Conservation (phyloP, 768 basidiomycete genomes). For the Tremella fuciformis region DNA sequence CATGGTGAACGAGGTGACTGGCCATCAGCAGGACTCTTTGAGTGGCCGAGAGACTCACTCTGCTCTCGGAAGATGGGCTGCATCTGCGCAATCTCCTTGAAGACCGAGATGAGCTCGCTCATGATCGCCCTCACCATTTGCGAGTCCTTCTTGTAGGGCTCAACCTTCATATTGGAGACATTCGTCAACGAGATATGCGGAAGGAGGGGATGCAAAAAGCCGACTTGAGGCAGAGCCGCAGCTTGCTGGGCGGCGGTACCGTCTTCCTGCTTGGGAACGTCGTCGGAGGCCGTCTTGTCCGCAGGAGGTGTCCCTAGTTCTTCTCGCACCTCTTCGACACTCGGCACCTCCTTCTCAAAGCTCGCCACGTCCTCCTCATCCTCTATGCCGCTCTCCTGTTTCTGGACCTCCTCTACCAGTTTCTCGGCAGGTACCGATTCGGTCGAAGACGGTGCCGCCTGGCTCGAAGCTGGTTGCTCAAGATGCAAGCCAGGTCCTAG, state of each 20-base stretch:
- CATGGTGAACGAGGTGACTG: slow-evolving; percentile 85
- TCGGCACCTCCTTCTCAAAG: slow-evolving; percentile 51
- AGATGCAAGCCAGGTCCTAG: neutral
- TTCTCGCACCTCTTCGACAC: slow-evolving; percentile 53
- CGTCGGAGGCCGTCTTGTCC: slow-evolving; percentile 1
- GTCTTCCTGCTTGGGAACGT: neutral
- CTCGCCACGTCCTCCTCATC: slow-evolving; percentile 48
- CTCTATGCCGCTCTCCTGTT: slow-evolving; percentile 26
- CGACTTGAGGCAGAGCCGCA: slow-evolving; percentile 25
- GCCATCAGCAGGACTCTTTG: slow-evolving; percentile 8
- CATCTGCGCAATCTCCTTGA: slow-evolving; percentile 96
- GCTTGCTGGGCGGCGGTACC: neutral
- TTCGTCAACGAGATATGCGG: slow-evolving; percentile 86
- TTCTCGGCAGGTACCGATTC: slow-evolving; percentile 18
- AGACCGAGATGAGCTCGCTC: slow-evolving; percentile 92
- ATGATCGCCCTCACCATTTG: slow-evolving; percentile 94
- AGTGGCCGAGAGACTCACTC: slow-evolving; percentile 48
- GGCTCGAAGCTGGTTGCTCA: neutral
- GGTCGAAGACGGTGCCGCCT: neutral
- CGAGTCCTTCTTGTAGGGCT: slow-evolving; percentile 79
- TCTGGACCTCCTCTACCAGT: slow-evolving; percentile 29
- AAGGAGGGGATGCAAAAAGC: slow-evolving; percentile 58
- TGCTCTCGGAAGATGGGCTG: slow-evolving; percentile 98
- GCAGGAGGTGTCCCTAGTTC: slow-evolving; percentile 31
- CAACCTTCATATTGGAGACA: slow-evolving; percentile 75